A percentile compares a stretch with the other conserved stretches of the same genome.
These are phyloP conservation scores for Trametopsis cervina DNA, from an alignment of 768 basidiomycete species.

Conservation along the genomic window DNA sequence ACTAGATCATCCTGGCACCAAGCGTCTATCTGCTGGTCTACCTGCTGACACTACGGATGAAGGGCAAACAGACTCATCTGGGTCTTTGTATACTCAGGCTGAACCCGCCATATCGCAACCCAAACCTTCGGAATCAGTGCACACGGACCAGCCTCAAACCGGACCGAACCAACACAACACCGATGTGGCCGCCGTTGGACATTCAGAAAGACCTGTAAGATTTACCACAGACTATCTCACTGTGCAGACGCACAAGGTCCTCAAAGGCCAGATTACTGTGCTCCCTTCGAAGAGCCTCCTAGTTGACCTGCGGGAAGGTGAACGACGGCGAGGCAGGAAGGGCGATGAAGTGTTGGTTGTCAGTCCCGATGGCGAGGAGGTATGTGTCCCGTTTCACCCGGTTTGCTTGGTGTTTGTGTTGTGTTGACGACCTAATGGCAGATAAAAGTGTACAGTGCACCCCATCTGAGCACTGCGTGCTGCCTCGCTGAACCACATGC, in stretches of 20 bases:
- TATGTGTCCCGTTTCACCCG: constrained; percentile 14
- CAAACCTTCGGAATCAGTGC: no score
- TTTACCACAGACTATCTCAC: constrained; percentile 27
- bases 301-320: constrained; percentile 51
- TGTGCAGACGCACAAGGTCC: constrained; percentile 37
- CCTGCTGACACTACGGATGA: no score
- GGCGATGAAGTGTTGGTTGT: constrained; percentile 42
- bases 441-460: constrained; percentile 41
- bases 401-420: background rate
- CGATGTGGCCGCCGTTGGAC: background rate
- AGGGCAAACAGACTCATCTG: no score
- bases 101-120: no score
- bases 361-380: constrained; percentile 32
- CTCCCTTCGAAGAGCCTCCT: constrained; percentile 43
- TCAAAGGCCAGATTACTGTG: constrained; percentile 42
- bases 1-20: no score
- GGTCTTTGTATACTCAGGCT: no score
- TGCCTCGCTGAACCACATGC: constrained; percentile 38
- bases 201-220: constrained; percentile 27
- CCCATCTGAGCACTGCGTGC: constrained; percentile 43
- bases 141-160: no score
- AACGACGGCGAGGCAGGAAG: constrained; percentile 37
- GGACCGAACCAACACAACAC: background rate
- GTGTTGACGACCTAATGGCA: constrained; percentile 15
- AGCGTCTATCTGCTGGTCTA: no score